phyloP scores from a whole-genome alignment of 2,329 filamentous ascomycete species.

The Botryotinia narcissicola region DNA sequence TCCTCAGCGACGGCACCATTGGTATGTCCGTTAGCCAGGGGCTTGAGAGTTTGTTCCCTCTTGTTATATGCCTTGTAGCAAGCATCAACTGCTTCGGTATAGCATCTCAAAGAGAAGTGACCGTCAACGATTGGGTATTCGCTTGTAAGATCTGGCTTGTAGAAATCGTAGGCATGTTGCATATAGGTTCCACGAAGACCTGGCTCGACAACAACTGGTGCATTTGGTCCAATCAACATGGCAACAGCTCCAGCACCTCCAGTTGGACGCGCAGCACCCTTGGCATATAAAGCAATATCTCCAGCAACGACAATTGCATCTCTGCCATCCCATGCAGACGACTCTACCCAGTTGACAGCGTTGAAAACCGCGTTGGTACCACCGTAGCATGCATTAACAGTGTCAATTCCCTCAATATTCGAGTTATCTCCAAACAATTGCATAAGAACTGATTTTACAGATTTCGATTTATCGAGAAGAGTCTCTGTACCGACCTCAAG shows the following conservation, averaged over 20 bases:
- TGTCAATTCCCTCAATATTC: constrained; percentile 81
- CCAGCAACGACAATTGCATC: constrained; percentile 77
- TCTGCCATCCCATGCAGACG: constrained; percentile 80
- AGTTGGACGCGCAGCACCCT: constrained; percentile 77
- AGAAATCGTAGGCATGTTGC: constrained; percentile 84
- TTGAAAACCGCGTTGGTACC: constrained; percentile 85
- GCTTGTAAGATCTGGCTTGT: constrained; percentile 84
- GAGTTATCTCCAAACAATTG: constrained; percentile 81
- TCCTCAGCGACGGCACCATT: constrained; percentile 46
- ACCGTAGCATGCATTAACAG: constrained; percentile 82
- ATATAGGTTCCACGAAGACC: constrained; percentile 78
- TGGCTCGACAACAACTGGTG: constrained; percentile 72
- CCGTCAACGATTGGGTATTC: constrained; percentile 85
- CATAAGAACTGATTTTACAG: constrained; percentile 85
- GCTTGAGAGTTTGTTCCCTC: constrained; percentile 62
- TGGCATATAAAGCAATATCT: constrained; percentile 83
- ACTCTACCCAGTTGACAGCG: constrained; percentile 81
- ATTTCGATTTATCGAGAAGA: constrained; percentile 85
- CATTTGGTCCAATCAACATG: constrained; percentile 75
- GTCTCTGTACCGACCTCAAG: constrained; percentile 86
- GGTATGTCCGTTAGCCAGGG: constrained; percentile 50
- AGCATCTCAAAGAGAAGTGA: constrained; percentile 79
- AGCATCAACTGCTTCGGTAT: constrained; percentile 74
- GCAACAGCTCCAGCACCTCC: constrained; percentile 78
- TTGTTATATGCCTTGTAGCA: constrained; percentile 79